Evolutionary conservation across 306 rosid genomes (phyloP), one percentile per base, ranked within the genome.

Genomic region (Rosa rugosa): DNA sequence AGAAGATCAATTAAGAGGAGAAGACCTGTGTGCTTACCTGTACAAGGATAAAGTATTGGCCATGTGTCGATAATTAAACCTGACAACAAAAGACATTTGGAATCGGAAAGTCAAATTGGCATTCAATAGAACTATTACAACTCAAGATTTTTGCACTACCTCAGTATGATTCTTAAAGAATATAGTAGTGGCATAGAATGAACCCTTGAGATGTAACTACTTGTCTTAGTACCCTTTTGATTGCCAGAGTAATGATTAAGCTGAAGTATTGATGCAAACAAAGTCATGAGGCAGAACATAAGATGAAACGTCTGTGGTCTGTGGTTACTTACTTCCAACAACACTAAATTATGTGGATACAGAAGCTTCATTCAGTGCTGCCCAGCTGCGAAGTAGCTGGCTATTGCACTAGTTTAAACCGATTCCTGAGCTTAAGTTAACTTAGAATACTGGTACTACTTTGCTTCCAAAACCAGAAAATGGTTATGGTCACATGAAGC

Each of bases 31-130:
- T 72, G 47, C 81, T 69, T 79, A 86, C 99, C 98, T 87, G 67
- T 95, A 95, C 85, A 95, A 82, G 56, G 98, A 95, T 75, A 95
- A 75, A 41, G 99, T 93, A 79, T 95, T 95, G 75, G 99, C 99
- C 99, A 95, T 95, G 74, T 95, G 99, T 72, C 99, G 84, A 75
- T 95, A 95, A 70, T 93, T 91, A 85, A 95, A 95, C 99, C 99
- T 95, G 91, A 70, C 81, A 18, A 77, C 23, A 79, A 77, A 82
- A 38, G 78, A 78, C 79, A 77, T 34, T 77, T 63, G 2, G 69
- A 49, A 6, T 56, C 44, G 44, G 74, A 73, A 73, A 57, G 76
- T 74, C 57, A 76, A 54, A 76, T 20, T 64, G 65, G 9, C 77
- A 62, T 42, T 36, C 63, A n/a, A 53, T 34, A 74, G 56, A 25